A percentile compares a stretch with the other conserved stretches of the same genome.
These are phyloP conservation scores for Cinnamomum micranthum DNA, from an alignment of 164 flowering plant genomes.

Conservation along the genomic window DNA sequence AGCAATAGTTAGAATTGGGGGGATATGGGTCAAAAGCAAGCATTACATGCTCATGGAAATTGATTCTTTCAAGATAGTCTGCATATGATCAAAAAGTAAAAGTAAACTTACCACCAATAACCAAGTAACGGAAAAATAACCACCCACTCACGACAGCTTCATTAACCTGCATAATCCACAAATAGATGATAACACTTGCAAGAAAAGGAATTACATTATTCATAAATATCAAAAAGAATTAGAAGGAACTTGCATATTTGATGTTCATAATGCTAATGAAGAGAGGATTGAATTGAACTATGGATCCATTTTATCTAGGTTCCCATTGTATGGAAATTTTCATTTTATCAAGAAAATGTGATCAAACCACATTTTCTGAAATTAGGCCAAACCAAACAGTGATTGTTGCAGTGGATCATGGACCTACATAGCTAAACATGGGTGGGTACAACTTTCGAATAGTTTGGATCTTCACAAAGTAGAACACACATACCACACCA, in stretches of 20 bases:
- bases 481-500: too few relatives aligned
- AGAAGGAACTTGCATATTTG: not conserved
- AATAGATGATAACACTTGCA: not conserved
- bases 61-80: not conserved
- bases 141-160: conserved; percentile 98
- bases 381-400: too few relatives aligned
- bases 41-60: not conserved
- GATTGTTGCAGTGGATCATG: too few relatives aligned
- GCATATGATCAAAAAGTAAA: not conserved
- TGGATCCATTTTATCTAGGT: too few relatives aligned
- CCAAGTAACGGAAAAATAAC: conserved; percentile 96
- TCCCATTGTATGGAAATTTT: too few relatives aligned
- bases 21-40: not conserved
- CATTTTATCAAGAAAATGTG: too few relatives aligned
- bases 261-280: too few relatives aligned
- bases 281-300: too few relatives aligned
- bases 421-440: too few relatives aligned
- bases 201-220: not conserved
- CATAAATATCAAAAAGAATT: not conserved
- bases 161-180: conserved; percentile 51
- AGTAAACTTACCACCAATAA: conserved; percentile 71
- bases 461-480: too few relatives aligned
- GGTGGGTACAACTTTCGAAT: too few relatives aligned
- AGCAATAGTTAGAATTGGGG: not conserved
- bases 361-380: too few relatives aligned